Evolutionary conservation across 2,329 filamentous ascomycete species (phyloP).

Genomic region (Hypocrella siamensis): DNA sequence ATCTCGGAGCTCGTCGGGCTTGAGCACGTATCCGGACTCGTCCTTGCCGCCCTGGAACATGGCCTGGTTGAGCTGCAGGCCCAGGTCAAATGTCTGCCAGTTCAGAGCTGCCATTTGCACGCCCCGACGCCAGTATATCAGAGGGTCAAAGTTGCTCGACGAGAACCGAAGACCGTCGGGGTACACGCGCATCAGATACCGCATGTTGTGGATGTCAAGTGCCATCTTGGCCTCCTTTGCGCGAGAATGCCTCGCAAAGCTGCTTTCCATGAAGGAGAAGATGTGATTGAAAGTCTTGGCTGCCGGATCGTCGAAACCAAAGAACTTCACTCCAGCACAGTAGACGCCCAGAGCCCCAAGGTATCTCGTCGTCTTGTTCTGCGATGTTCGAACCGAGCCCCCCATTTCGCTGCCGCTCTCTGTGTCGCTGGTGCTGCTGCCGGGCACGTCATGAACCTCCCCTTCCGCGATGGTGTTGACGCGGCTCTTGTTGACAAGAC

Average conservation of each 20-base stretch:
- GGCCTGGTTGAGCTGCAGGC: constrained; percentile 91
- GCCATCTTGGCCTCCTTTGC: constrained; percentile 60
- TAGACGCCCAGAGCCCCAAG: constrained; percentile 78
- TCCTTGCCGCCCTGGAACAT: constrained; percentile 91
- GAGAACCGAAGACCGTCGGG: constrained; percentile 67
- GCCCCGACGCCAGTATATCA: constrained; percentile 84
- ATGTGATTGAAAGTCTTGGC: constrained; percentile 88
- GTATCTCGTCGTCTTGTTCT: constrained; percentile 73
- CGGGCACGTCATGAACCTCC: constrained; percentile 35
- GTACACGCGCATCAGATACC: constrained; percentile 86
- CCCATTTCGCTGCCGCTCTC: constrained; percentile 50
- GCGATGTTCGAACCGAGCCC: constrained; percentile 35
- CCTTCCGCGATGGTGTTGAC: constrained; percentile 44
- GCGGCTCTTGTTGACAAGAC: constrained; percentile 30
- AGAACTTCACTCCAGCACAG: constrained; percentile 62
- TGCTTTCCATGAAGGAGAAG: constrained; percentile 84
- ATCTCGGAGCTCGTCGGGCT: constrained; percentile 71
- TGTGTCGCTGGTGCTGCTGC: constrained; percentile 62
- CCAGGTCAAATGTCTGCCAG: constrained; percentile 94
- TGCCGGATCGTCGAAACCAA: constrained; percentile 60
- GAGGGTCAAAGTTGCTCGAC: constrained; percentile 88
- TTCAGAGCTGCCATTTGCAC: constrained; percentile 97
- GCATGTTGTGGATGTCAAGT: constrained; percentile 80
- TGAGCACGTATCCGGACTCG: constrained; percentile 81
- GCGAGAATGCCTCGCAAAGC: constrained; percentile 67